Evolutionary conservation across 2,329 filamentous ascomycete genomes (phyloP), one percentile per base, ranked within the genome.

Genomic region (Dendrostoma leiphaemia): DNA sequence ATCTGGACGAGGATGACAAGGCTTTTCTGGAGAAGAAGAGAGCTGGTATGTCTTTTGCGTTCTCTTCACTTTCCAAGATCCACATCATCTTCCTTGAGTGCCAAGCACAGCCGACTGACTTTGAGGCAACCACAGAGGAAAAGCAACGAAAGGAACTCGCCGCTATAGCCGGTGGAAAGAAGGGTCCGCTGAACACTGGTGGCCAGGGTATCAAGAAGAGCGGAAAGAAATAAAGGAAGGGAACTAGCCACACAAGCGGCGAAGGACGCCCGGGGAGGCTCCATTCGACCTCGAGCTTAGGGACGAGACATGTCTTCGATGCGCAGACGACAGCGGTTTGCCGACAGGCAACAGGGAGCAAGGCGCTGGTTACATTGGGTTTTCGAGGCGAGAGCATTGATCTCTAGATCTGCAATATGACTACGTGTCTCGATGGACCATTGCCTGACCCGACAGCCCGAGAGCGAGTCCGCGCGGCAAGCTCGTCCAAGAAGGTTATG

Each of bases 151-250:
- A 95, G 77, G 90, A 91, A 9, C 70, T 95, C 74, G 85, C 87
- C n/a, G 80, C 85, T 58, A 89, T 90, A 77, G 87, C 89, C 43
- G 87, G 88, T 66, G 89, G 89, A n/a, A n/a, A n/a, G 72, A 96
- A 95, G 77, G 93, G 93, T 3, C 92, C 93, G 34, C 71, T 97
- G 69, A 92, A 91, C 76, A 88, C 85, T 29, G 91, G 91, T 31
- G 73, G 80, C 46, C 90, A 95, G 75, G 91, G 91, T 59, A 96
- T 97, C 79, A 97, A 97, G 86, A 97, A 96, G 84, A 94, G 89
- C 59, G 92, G 91, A 74, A 96, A 97, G 89, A 96, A 97, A 86
- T 96, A 81, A 75, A 65, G 43, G 50, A 46, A 9, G 26, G 43
- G 10, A 12, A 3, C 9, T n/a, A n/a, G 32, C 21, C 13, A 41